These are phyloP conservation scores for Venturia pyrina DNA, from an alignment of 2,329 filamentous ascomycete species.

Conservation along the genomic window DNA sequence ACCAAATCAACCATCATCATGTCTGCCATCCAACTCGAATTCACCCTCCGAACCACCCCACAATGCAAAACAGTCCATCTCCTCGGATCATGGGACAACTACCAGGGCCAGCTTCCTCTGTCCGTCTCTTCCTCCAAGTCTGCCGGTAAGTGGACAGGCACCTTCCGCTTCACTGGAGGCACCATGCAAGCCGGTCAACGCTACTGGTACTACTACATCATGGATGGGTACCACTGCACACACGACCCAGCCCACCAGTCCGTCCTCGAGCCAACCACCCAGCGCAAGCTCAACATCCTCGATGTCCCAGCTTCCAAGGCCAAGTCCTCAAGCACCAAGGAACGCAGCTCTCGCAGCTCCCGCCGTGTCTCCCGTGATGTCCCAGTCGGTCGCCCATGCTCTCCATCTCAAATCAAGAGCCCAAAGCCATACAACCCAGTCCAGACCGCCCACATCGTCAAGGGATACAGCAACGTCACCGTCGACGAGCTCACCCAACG, in stretches of 20 bases:
- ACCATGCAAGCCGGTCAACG: slow-evolving; percentile 80
- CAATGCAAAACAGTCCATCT: slow-evolving; percentile 97
- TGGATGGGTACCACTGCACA: slow-evolving; percentile 95
- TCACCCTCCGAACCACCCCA: slow-evolving; percentile 89
- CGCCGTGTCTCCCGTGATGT: slow-evolving; percentile 55
- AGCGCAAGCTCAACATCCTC: slow-evolving; percentile 94
- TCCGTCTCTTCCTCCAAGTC: slow-evolving; percentile 78
- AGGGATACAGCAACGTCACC: slow-evolving; percentile 63
- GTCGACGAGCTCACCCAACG: slow-evolving; percentile 71
- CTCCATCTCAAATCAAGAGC: slow-evolving; percentile 78
- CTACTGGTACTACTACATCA: slow-evolving; percentile 99
- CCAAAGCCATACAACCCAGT: slow-evolving; percentile 84
- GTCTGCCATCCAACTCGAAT: slow-evolving; percentile 88
- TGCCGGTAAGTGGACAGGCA: slow-evolving; percentile 85
- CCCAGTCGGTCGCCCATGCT: slow-evolving; percentile 80
- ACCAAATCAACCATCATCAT: slow-evolving; percentile 43
- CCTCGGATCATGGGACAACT: slow-evolving; percentile 97
- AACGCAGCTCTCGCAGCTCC: slow-evolving; percentile 28
- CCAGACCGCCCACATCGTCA: slow-evolving; percentile 77
- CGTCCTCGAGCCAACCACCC: slow-evolving; percentile 90
- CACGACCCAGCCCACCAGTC: slow-evolving; percentile 88
- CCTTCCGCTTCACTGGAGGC: slow-evolving; percentile 85
- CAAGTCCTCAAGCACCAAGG: slow-evolving; percentile 19
- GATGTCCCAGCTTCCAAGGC: slow-evolving; percentile 57
- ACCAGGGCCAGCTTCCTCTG: slow-evolving; percentile 86